Percentiles rank a stretch among this genome's conserved stretches.
Conservation (phyloP, 2,329 filamentous ascomycete species). For the Fusarium transvaalense region DNA sequence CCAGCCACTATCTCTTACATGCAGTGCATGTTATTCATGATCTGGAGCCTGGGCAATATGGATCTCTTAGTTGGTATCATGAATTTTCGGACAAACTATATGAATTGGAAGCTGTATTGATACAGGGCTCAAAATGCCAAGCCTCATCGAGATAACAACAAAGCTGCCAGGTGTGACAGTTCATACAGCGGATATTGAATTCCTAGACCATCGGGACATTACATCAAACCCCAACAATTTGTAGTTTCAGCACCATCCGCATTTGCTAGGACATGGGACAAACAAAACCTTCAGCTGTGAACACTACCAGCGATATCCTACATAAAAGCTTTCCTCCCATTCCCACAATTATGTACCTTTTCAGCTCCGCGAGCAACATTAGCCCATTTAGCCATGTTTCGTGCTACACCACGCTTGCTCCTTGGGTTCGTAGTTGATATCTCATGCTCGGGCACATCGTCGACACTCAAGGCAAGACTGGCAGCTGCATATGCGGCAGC, state of each 20-base stretch:
- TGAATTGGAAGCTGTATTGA: not conserved
- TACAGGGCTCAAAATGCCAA: not conserved
- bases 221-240: no score
- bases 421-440: slow-evolving; percentile 11
- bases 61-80: not conserved
- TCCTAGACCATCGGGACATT: no score
- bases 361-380: slow-evolving; percentile 27
- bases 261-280: not conserved
- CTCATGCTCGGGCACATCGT: slow-evolving; percentile 46
- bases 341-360: slow-evolving; percentile 26
- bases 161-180: not conserved
- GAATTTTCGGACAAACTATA: slow-evolving; percentile 4
- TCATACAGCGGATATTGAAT: not conserved
- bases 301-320: not conserved
- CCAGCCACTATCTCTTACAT: slow-evolving; percentile 22
- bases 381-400: slow-evolving; percentile 22
- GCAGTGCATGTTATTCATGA: slow-evolving; percentile 18
- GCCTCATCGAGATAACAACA: not conserved
- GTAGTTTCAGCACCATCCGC: no score
- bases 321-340: slow-evolving; percentile 10
- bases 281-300: no score
- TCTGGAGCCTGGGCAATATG: slow-evolving; percentile 6
- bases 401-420: slow-evolving; percentile 15
- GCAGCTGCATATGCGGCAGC: slow-evolving; percentile 66
- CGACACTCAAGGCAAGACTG: slow-evolving; percentile 51